Base-by-base conservation (phyloP, 257 asterid genomes). In the Gardenia jasminoides region DNA sequence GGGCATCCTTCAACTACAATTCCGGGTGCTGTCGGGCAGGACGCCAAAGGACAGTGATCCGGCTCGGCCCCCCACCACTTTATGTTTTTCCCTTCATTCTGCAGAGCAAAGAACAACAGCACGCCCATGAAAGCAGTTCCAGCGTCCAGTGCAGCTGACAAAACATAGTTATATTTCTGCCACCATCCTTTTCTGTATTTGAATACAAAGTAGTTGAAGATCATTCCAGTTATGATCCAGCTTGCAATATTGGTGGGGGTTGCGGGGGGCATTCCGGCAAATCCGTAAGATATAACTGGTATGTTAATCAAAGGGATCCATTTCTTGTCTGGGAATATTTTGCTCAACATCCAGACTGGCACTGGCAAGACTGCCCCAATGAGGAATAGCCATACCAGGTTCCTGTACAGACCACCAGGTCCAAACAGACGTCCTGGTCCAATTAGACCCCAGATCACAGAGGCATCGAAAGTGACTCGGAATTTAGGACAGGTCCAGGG, bases 241-340 rank as follows among this genome's bases (percentile, higher is more conserved):
- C 97, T 94, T 20, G 97, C 97, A 0, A 94, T 94, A 75, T 94
- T 94, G 16, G 98, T 92, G 7, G 98, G 98, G 1, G 98, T 92
- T n/a, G 97, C 98, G 0, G 98, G 98, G 0, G 98, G 98, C 97
- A 94, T 92, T 80, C 98, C 98, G 0, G 98, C 97, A 15, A 94
- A 94, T 12, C 98, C 98, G 17, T 89, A 94, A 0, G 97, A 85
- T 47, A 94, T 94, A 61, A 94, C 97, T 0, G 98, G 97, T 31
- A 94, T 89, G 88, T 94, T 92, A 72, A 94, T 94, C 81, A 94
- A 70, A 0, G 97, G 88, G 47, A 94, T 94, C 98, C 98, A 94
- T 87, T 94, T 94, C 88, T 94, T 87, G 6, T 92, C 89, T 0
- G 98, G 97, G 85, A 72, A 92, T 26, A 91, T 67, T 78, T 87